Evolutionary conservation across 768 basidiomycete genomes (phyloP).

Genomic region (Mycena indigotica): DNA sequence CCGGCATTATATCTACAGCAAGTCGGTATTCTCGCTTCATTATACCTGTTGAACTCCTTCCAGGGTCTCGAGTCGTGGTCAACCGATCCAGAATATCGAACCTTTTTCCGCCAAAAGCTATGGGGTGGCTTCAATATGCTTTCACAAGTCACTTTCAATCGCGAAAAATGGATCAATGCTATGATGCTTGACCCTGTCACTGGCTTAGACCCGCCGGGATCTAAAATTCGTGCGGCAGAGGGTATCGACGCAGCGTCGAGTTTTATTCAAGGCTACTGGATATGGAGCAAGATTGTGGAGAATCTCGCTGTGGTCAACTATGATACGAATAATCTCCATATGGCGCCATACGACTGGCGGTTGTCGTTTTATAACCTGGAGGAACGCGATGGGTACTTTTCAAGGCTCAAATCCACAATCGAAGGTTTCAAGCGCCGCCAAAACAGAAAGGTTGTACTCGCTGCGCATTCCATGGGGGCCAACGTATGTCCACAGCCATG

Average conservation of each 20-base stretch:
- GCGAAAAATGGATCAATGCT: constrained; percentile 86
- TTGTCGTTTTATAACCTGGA: constrained; percentile 89
- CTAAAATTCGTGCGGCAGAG: constrained; percentile 89
- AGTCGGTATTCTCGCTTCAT: constrained; percentile 24
- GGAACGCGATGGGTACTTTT: constrained; percentile 88
- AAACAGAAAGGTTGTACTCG: constrained; percentile 78
- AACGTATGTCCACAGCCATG: no score
- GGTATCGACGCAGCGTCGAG: constrained; percentile 88
- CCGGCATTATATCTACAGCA: constrained; percentile 88
- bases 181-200: constrained; percentile 91
- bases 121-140: constrained; percentile 85
- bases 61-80: constrained; percentile 93
- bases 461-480: constrained; percentile 85
- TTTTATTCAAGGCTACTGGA: constrained; percentile 92
- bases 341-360: constrained; percentile 92
- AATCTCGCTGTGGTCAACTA: constrained; percentile 93
- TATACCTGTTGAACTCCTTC: not conserved
- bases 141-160: constrained; percentile 78
- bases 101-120: constrained; percentile 90
- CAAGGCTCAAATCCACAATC: constrained; percentile 75
- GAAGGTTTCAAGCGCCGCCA: constrained; percentile 76
- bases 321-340: constrained; percentile 84
- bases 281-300: constrained; percentile 92
- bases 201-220: constrained; percentile 84
- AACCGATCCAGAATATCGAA: constrained; percentile 77